Evolutionary conservation across 2,329 filamentous ascomycete species (phyloP).

Genomic region (Fusarium sterilihyphosum): DNA sequence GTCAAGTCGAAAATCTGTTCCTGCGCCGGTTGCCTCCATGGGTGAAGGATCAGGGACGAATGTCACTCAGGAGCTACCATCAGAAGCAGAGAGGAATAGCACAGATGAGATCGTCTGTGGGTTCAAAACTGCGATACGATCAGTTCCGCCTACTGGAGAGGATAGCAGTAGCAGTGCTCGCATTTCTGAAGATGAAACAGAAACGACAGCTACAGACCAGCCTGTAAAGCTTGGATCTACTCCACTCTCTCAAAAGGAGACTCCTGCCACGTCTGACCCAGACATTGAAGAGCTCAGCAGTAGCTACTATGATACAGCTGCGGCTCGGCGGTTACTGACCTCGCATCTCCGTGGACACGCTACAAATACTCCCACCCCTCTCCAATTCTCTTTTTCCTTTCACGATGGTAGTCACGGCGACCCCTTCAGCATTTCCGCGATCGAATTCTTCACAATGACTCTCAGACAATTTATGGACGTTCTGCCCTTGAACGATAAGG

Average conservation of each 20-base stretch:
- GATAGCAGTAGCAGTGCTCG: not conserved
- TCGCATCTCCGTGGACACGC: not conserved
- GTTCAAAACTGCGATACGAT: not conserved
- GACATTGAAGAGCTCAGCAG: not conserved
- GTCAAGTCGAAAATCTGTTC: not conserved
- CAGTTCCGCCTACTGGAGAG: not conserved
- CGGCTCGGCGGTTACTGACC: not conserved
- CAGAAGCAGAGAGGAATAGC: not conserved
- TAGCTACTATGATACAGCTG: not conserved
- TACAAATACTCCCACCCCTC: not conserved
- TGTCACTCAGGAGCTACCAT: not conserved
- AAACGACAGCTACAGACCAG: not conserved
- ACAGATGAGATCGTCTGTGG: not conserved
- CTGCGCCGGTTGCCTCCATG: not conserved
- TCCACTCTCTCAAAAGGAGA: not conserved
- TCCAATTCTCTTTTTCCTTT: conserved; percentile 10
- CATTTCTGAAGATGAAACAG: not conserved
- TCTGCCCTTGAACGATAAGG: conserved; percentile 19
- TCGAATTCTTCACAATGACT: conserved; percentile 3
- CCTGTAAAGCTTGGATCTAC: not conserved
- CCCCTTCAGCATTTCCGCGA: not conserved
- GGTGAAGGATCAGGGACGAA: not conserved
- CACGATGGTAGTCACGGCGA: not conserved
- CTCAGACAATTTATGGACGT: conserved; percentile 10
- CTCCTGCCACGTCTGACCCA: not conserved